These are phyloP conservation scores for Erythrophleum ivorense DNA, from an alignment of 331 rosid species.

Conservation along the genomic window DNA sequence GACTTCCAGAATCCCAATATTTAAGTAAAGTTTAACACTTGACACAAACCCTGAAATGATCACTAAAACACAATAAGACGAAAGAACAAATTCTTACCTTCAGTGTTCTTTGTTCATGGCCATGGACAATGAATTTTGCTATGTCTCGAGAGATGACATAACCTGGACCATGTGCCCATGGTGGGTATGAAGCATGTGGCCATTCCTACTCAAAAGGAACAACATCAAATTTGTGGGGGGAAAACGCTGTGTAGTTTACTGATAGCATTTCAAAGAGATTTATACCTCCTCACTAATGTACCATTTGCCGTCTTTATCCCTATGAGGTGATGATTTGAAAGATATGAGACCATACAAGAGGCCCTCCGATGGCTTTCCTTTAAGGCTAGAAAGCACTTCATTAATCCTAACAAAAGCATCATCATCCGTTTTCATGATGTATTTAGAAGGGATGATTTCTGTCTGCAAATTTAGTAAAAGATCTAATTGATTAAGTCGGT, in stretches of 20 bases:
- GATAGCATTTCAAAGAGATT: conserved; percentile 30
- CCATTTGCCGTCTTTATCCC: conserved; percentile 89
- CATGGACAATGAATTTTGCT: conserved; percentile 69
- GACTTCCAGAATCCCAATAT: conserved; percentile 4
- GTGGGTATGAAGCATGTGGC: conserved; percentile 81
- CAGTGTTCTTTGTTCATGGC: conserved; percentile 76
- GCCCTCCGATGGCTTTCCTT: conserved; percentile 63
- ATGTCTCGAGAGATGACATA: conserved; percentile 88
- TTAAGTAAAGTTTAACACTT: conserved; percentile 22
- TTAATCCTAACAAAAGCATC: conserved; percentile 95
- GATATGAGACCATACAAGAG: conserved; percentile 85
- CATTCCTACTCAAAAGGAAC: conserved; percentile 65
- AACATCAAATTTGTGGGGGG: conserved; percentile 17
- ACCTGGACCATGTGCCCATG: conserved; percentile 99
- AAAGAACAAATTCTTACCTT: conserved; percentile 54
- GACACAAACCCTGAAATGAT: background rate
- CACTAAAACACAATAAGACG: conserved; percentile 1
- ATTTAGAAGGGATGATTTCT: conserved; percentile 76
- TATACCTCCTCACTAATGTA: conserved; percentile 77
- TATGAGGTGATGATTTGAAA: conserved; percentile 79
- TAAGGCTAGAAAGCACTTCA: conserved; percentile 82
- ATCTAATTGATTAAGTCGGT: background rate
- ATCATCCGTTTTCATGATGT: conserved; percentile 96
- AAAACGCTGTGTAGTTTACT: background rate
- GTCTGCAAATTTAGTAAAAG: conserved; percentile 62